Evolutionary conservation across 2,329 filamentous ascomycete genomes (phyloP), one percentile per base, ranked within the genome.

Genomic region (Sporothrix phasma): DNA sequence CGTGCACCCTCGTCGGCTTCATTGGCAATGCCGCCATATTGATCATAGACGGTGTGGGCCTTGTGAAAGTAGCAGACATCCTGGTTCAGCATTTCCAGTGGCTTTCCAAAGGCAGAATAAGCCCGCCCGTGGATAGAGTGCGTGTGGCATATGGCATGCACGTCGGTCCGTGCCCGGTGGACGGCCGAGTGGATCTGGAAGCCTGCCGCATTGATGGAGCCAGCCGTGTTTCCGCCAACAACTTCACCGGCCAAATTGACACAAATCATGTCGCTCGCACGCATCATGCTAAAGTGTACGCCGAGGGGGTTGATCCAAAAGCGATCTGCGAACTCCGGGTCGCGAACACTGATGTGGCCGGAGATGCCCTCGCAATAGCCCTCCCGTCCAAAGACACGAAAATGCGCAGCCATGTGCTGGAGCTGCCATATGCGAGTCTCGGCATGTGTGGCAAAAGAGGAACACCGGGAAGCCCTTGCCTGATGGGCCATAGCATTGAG

Each of bases 281-380:
- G 82, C 65, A 86, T 77, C 66, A 82, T 71, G 5, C 77, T 82
- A 69, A 85, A 86, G 71, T 86, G 83, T 45, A 75, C 75, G 8
- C 80, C 81, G 0, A 86, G 75, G 0, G 83, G 83, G 69, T 87
- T 86, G 61, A 83, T 85, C 84, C 84, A 86, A 72, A 86, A 85
- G 2, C 76, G 77, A 67, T 83, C 75, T 0, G 74, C 72, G 65
- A 79, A 73, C 69, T 84, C 81, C 0, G 84, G 84, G 68, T 86
- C 84, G 15, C 84, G 77, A 0, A 86, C 80, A 11, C 75, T 78
- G 65, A 88, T 87, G 72, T 88, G 84, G 1, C 85, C 84, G 4
- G 77, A 76, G 74, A 86, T 84, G 65, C 85, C 84, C 71, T 87
- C 84, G 0, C 79, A 81, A 72, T 81, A 85, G 56, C 81, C 83